phyloP scores from a whole-genome alignment of 306 rosid genomes.

The Rubus idaeus region DNA sequence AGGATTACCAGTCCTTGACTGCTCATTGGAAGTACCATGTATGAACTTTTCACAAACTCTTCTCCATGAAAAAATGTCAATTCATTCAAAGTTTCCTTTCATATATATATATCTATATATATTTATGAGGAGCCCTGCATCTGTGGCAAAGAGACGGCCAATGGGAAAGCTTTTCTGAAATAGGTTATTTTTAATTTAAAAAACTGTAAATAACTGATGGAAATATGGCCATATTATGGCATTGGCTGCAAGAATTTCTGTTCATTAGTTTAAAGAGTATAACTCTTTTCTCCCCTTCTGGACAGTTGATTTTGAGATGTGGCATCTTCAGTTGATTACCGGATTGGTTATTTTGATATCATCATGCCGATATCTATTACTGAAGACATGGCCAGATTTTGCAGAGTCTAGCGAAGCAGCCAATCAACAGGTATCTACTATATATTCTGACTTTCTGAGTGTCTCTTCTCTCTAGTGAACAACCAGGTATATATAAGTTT shows the following conservation, averaged over 20 bases:
- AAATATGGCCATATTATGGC: neutral
- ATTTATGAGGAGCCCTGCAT: slow-evolving; percentile 14
- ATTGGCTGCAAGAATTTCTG: neutral
- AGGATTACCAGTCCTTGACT: slow-evolving; percentile 79
- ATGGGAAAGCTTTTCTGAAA: neutral
- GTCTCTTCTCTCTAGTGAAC: neutral
- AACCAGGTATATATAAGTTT: neutral
- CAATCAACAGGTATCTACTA: slow-evolving; percentile 68
- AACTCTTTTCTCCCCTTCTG: slow-evolving; percentile 17
- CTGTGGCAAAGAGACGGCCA: neutral
- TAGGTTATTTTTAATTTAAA: neutral
- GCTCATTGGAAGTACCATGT: slow-evolving; percentile 77
- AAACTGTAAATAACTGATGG: neutral
- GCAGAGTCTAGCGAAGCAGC: slow-evolving; percentile 92
- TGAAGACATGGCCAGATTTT: slow-evolving; percentile 82
- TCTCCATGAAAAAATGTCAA: slow-evolving; percentile 8
- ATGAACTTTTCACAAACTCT: slow-evolving; percentile 29
- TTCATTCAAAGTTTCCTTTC: slow-evolving; percentile 7
- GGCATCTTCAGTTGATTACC: slow-evolving; percentile 90
- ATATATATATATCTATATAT: neutral
- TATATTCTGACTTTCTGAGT: neutral
- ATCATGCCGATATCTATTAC: slow-evolving; percentile 59
- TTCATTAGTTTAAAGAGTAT: slow-evolving; percentile 12
- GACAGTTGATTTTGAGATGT: slow-evolving; percentile 82
- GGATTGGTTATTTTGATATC: slow-evolving; percentile 74